Percentiles rank a stretch among this genome's conserved stretches.
Evolutionary conservation across 192 early-diverging fungal genomes (phyloP).

Genomic region (Backusella macrospora): DNA sequence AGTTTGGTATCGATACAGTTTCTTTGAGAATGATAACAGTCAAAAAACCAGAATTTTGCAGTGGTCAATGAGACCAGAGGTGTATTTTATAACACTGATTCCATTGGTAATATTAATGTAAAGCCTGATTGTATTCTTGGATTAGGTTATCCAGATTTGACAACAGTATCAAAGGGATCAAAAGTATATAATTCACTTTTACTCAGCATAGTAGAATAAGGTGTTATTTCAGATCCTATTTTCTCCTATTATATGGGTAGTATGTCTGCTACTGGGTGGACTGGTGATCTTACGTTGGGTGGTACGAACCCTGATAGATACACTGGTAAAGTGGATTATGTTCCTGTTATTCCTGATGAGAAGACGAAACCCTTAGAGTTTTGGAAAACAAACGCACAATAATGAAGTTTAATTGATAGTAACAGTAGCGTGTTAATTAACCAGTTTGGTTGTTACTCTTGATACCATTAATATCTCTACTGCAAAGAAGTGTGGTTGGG

Average conservation of each 20-base stretch:
- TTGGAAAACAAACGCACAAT: conserved; percentile 1
- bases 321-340: conserved; percentile 51
- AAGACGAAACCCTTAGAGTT: background rate
- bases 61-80: conserved; percentile 19
- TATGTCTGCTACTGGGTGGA: conserved; percentile 19
- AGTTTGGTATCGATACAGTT: conserved; percentile 34
- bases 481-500: conserved; percentile 29
- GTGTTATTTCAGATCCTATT: background rate
- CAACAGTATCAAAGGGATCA: background rate
- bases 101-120: background rate
- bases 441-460: conserved; percentile 28
- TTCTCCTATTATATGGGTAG: conserved; percentile 25
- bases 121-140: conserved; percentile 39
- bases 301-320: conserved; percentile 51
- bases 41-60: conserved; percentile 34
- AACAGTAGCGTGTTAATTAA: background rate
- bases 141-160: conserved; percentile 34
- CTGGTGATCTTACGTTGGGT: conserved; percentile 54
- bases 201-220: background rate
- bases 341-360: conserved; percentile 31
- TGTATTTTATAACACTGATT: conserved; percentile 23
- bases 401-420: conserved; percentile 22
- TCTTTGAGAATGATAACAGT: conserved; percentile 23
- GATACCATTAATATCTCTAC: conserved; percentile 19
- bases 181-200: conserved; percentile 11